Evolutionary conservation across 768 basidiomycete species (phyloP).

Genomic region (Melanogaster broomeanus): DNA sequence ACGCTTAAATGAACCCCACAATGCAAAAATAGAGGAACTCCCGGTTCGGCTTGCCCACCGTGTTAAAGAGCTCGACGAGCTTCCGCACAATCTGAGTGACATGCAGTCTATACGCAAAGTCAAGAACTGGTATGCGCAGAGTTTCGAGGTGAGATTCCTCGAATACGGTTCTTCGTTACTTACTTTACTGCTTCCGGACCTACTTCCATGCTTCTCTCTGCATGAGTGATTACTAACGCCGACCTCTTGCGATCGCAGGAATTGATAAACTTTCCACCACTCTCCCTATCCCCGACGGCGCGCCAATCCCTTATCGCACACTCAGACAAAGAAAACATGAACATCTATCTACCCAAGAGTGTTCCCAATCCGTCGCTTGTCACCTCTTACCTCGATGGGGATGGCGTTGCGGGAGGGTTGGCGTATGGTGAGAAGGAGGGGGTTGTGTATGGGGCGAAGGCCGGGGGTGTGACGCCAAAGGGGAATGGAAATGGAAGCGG

Average conservation of each 20-base stretch:
- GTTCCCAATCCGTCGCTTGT: constrained; percentile 76
- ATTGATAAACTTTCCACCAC: constrained; percentile 81
- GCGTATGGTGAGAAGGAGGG: constrained; percentile 5
- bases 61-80: constrained; percentile 91
- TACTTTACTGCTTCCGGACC: not conserved
- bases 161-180: not conserved
- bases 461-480: not conserved
- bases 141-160: constrained; percentile 75
- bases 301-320: constrained; percentile 62
- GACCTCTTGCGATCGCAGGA: constrained; percentile 52
- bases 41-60: constrained; percentile 95
- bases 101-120: constrained; percentile 95
- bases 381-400: constrained; percentile 32
- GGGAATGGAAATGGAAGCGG: constrained; percentile 15
- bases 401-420: constrained; percentile 23
- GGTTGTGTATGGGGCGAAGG: constrained; percentile 4
- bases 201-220: too few relatives aligned
- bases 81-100: constrained; percentile 86
- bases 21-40: constrained; percentile 86
- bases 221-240: not conserved
- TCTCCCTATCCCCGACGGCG: constrained; percentile 67
- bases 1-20: not conserved
- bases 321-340: constrained; percentile 33
- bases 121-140: constrained; percentile 99
- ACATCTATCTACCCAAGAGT: constrained; percentile 63